Evolutionary conservation across 805 yeast genomes (phyloP).

Genomic region (Ogataea methanolica): DNA sequence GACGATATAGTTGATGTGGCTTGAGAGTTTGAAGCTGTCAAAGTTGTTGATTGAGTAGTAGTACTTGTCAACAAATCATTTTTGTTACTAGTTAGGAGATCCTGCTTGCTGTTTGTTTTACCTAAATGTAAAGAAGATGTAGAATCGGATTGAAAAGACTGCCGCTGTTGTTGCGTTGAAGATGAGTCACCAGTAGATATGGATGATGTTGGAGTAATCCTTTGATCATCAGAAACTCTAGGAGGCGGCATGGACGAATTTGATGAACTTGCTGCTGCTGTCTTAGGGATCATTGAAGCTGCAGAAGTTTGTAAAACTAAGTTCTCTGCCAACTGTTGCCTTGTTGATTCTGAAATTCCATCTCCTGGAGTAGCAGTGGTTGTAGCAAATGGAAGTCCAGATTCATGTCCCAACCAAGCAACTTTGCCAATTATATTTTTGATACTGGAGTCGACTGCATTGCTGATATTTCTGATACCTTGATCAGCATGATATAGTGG

Average conservation of each 20-base stretch:
- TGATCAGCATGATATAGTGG: slow-evolving; percentile 32
- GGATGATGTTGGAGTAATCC: slow-evolving; percentile 28
- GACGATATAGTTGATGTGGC: slow-evolving; percentile 10
- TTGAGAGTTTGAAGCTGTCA: slow-evolving; percentile 8
- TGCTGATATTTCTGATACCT: slow-evolving; percentile 30
- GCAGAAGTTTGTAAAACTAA: slow-evolving; percentile 15
- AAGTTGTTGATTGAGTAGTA: slow-evolving; percentile 5
- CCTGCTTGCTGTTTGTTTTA: not conserved
- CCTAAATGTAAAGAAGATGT: slow-evolving; percentile 3
- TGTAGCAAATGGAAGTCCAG: not conserved
- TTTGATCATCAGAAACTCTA: slow-evolving; percentile 9
- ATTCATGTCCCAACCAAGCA: slow-evolving; percentile 22
- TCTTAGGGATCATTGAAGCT: not conserved
- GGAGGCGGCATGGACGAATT: not conserved
- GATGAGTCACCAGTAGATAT: slow-evolving; percentile 22
- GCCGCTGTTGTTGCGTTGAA: not conserved
- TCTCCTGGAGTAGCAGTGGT: slow-evolving; percentile 1
- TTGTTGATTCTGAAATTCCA: slow-evolving; percentile 19
- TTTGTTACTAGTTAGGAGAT: not conserved
- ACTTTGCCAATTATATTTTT: slow-evolving; percentile 31
- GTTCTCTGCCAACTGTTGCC: slow-evolving; percentile 29
- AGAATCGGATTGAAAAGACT: slow-evolving; percentile 8
- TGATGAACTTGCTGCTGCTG: not conserved
- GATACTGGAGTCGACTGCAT: slow-evolving; percentile 32
- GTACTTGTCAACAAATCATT: not conserved